Base-by-base conservation (phyloP, 768 basidiomycete genomes). In the Lanmaoa rubissima region DNA sequence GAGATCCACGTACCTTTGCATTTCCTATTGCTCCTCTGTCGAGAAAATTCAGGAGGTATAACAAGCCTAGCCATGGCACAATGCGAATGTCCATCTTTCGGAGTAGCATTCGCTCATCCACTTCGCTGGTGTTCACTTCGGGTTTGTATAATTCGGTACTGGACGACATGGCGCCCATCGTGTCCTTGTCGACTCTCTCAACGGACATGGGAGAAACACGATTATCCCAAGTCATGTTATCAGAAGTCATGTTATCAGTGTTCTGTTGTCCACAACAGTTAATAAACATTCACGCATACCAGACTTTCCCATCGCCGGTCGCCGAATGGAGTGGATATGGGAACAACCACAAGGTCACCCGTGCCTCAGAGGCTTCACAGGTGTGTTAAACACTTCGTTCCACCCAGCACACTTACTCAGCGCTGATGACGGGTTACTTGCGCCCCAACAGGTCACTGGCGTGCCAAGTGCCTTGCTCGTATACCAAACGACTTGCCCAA, bases 41-140 rank as follows among this genome's bases (percentile, higher is more conserved):
- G 71, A 92, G 75, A 67, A 88, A 92, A 69, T 83, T 89, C 61
- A 92, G 75, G 28, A 91, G 75, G 68, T 92, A 91, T 24, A 93
- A 74, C 9, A 90, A 63, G 10, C 85, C 78, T 26, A 93, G 73
- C 86, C 88, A 92, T 35, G 92, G 92, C 34, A 92, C 78, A 53
- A 92, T 76, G 63, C 78, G 79, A 61, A 83, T 54, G 66, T 90
- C 88, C 48, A 89, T 81, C 68, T 79, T 86, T 44, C 86, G 65
- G 59, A 79, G 59, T 26, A 89, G 75, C 51, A 73, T 79, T 47
- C 71, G 75, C 66, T 85, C 85, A 62, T 88, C 75, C 45, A 89
- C 63, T 13, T 66, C 61, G 38, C 80, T 80, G 4, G 76, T 78
- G 61, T 84, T 81, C n/a, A 83, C 70, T 14, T 81, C 78, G 13